These are phyloP conservation scores for Chrysoporthe deuterocubensis DNA, from an alignment of 2,329 filamentous ascomycete genomes.

Conservation along the genomic window DNA sequence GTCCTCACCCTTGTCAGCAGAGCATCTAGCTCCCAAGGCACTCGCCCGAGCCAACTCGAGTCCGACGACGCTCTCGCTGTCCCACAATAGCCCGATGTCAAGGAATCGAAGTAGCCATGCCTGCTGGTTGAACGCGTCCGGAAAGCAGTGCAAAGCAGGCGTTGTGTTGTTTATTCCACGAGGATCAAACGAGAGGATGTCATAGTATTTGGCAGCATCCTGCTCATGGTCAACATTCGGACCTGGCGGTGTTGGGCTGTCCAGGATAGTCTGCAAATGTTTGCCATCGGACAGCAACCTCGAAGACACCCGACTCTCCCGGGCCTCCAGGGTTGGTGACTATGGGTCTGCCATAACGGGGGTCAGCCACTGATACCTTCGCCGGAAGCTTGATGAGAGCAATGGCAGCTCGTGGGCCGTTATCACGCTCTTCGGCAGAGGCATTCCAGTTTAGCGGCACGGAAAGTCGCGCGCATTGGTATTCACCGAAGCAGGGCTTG, in stretches of 20 bases:
- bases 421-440: constrained; percentile 31
- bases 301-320: constrained; percentile 41
- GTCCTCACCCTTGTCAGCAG: constrained; percentile 28
- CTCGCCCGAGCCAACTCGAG: constrained; percentile 33
- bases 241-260: constrained; percentile 24
- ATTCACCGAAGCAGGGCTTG: constrained; percentile 40
- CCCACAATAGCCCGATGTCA: constrained; percentile 16
- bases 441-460: constrained; percentile 46
- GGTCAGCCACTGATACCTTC: constrained; percentile 40
- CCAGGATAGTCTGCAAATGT: constrained; percentile 36
- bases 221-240: neutral
- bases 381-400: constrained; percentile 46
- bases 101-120: constrained; percentile 16
- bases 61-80: constrained; percentile 29
- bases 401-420: constrained; percentile 37
- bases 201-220: constrained; percentile 34
- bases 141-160: constrained; percentile 40
- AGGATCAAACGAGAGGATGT: constrained; percentile 48
- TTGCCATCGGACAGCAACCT: constrained; percentile 36
- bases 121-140: constrained; percentile 30
- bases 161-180: constrained; percentile 43
- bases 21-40: constrained; percentile 34
- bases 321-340: constrained; percentile 47
- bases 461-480: constrained; percentile 46
- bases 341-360: constrained; percentile 42